Percentiles rank a stretch among this genome's conserved stretches.
phyloP scores from a whole-genome alignment of 2,329 filamentous ascomycete species.

The Calcarisporium arbuscula region DNA sequence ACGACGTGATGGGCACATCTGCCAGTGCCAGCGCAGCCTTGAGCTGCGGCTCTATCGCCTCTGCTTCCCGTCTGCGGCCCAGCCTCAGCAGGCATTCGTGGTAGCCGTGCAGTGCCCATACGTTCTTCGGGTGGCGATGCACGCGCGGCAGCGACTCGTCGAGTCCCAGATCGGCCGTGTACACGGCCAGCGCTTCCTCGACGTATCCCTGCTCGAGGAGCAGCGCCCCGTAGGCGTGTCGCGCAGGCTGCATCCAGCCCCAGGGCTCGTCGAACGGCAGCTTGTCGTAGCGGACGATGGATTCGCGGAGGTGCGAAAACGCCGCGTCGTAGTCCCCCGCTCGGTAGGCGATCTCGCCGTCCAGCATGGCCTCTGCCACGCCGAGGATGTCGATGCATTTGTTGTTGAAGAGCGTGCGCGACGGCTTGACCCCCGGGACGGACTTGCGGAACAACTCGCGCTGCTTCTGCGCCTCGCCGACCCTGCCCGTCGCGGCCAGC shows the following conservation, averaged over 20 bases:
- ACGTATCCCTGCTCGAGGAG: slow-evolving; percentile 59
- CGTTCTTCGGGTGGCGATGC: slow-evolving; percentile 63
- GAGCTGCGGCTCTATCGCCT: slow-evolving; percentile 34
- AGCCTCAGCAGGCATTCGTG: slow-evolving; percentile 58
- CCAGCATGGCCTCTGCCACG: slow-evolving; percentile 61
- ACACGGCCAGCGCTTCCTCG: slow-evolving; percentile 49
- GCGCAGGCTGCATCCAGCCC: slow-evolving; percentile 72
- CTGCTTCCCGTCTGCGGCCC: slow-evolving; percentile 36
- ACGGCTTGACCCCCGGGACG: slow-evolving; percentile 43
- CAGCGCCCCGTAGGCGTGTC: slow-evolving; percentile 65
- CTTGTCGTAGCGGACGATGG: slow-evolving; percentile 54
- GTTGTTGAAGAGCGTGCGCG: slow-evolving; percentile 46
- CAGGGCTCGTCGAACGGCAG: slow-evolving; percentile 69
- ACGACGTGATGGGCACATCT: slow-evolving; percentile 48
- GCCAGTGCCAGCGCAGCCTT: slow-evolving; percentile 46
- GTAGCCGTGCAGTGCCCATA: slow-evolving; percentile 69
- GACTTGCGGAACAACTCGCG: slow-evolving; percentile 46
- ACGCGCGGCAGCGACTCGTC: slow-evolving; percentile 56
- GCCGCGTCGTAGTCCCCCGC: slow-evolving; percentile 50
- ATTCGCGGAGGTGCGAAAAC: slow-evolving; percentile 50
- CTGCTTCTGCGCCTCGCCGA: slow-evolving; percentile 49
- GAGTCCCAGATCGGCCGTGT: slow-evolving; percentile 55
- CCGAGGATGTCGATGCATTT: slow-evolving; percentile 49
- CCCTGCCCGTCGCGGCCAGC: slow-evolving; percentile 48
- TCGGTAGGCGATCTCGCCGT: slow-evolving; percentile 69